phyloP scores from a whole-genome alignment of 192 early-diverging fungal species.

The Backusella liffmaniae region DNA sequence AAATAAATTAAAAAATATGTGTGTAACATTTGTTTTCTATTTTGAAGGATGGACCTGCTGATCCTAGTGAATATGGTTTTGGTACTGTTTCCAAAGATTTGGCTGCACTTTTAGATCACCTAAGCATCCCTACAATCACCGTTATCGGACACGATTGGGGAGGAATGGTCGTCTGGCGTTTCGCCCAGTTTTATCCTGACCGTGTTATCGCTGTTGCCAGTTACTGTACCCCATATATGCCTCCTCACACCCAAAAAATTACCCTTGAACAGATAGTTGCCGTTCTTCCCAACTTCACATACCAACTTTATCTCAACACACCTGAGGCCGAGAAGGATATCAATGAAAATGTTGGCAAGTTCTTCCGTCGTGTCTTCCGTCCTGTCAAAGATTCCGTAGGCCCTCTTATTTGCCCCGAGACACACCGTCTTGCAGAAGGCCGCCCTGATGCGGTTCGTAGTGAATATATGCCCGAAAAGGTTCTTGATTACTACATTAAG shows the following conservation, averaged over 20 bases:
- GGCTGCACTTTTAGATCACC: slow-evolving; percentile 54
- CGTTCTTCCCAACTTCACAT: slow-evolving; percentile 48
- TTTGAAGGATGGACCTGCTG: slow-evolving; percentile 21
- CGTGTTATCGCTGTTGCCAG: slow-evolving; percentile 50
- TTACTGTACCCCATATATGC: slow-evolving; percentile 55
- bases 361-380: slow-evolving; percentile 37
- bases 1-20: not conserved
- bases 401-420: slow-evolving; percentile 15
- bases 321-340: slow-evolving; percentile 45
- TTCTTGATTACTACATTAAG: slow-evolving; percentile 55
- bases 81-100: slow-evolving; percentile 55
- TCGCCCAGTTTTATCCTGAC: slow-evolving; percentile 57
- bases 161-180: slow-evolving; percentile 50
- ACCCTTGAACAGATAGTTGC: slow-evolving; percentile 45
- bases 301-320: slow-evolving; percentile 45
- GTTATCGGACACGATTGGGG: slow-evolving; percentile 75
- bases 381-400: slow-evolving; percentile 12
- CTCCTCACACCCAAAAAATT: slow-evolving; percentile 35
- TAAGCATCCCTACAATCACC: slow-evolving; percentile 48
- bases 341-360: slow-evolving; percentile 31
- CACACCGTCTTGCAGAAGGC: slow-evolving; percentile 21
- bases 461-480: slow-evolving; percentile 29
- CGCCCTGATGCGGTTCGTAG: not conserved
- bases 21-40: not conserved
- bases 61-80: slow-evolving; percentile 37